Conservation (phyloP, 805 yeast species). For the Pichia nanzhaoensis region DNA sequence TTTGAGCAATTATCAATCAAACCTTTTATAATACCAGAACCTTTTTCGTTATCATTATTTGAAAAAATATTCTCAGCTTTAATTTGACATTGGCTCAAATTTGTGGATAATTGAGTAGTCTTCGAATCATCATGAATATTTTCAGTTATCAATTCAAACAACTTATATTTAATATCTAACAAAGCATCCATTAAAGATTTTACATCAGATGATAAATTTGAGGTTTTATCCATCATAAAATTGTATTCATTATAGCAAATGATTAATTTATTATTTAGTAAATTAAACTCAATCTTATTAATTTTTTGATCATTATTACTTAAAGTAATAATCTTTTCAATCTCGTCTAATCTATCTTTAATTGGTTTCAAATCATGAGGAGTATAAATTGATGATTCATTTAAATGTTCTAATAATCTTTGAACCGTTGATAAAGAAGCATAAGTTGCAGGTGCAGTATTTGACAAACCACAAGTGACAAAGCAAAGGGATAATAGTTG, state of each 20-base stretch:
- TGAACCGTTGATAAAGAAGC: constrained; percentile 84
- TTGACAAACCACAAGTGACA: constrained; percentile 84
- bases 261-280: constrained; percentile 59
- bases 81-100: constrained; percentile 20
- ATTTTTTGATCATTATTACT: constrained; percentile 18
- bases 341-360: constrained; percentile 62
- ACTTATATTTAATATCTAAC: constrained; percentile 54
- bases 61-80: constrained; percentile 20
- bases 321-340: constrained; percentile 54
- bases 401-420: constrained; percentile 73
- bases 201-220: constrained; percentile 45
- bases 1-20: constrained; percentile 79
- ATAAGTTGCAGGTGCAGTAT: constrained; percentile 90
- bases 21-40: constrained; percentile 56
- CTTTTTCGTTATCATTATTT: constrained; percentile 21
- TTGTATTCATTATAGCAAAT: constrained; percentile 54
- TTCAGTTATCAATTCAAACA: constrained; percentile 48
- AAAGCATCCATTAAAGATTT: constrained; percentile 50
- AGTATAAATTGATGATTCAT: constrained; percentile 77
- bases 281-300: constrained; percentile 27
- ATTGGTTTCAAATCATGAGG: constrained; percentile 79
- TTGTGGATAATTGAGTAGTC: constrained; percentile 13
- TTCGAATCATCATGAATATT: constrained; percentile 22
- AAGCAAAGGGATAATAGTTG: constrained; percentile 81
- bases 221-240: constrained; percentile 49